Conservation (phyloP, 2,329 filamentous ascomycete species). For the Didymella pomorum region DNA sequence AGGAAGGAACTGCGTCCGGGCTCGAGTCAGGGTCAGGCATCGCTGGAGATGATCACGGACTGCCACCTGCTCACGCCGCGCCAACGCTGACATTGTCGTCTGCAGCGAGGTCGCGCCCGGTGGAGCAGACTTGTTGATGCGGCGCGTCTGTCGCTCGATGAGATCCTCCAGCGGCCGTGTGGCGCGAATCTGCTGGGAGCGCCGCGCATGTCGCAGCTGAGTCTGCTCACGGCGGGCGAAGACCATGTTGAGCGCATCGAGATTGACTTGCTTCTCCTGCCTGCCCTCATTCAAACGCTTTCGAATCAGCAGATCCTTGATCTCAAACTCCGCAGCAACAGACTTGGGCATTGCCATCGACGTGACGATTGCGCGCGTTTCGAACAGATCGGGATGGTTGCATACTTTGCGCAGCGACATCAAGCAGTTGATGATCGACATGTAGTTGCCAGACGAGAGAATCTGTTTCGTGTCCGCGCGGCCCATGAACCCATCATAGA, state of each 20-base stretch:
- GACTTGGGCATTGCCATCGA: slow-evolving; percentile 92
- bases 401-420: slow-evolving; percentile 98
- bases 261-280: slow-evolving; percentile 70
- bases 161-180: slow-evolving; percentile 74
- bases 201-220: slow-evolving; percentile 61
- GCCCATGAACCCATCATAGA: slow-evolving; percentile 96
- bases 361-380: slow-evolving; percentile 94
- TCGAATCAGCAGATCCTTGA: slow-evolving; percentile 75
- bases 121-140: slow-evolving; percentile 59
- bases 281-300: slow-evolving; percentile 68
- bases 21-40: slow-evolving; percentile 79
- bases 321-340: slow-evolving; percentile 75
- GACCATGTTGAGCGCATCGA: slow-evolving; percentile 81
- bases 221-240: slow-evolving; percentile 72
- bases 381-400: slow-evolving; percentile 96
- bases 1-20: slow-evolving; percentile 80
- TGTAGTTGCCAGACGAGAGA: slow-evolving; percentile 89
- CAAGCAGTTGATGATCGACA: slow-evolving; percentile 97
- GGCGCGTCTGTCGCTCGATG: slow-evolving; percentile 72
- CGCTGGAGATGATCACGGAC: slow-evolving; percentile 77
- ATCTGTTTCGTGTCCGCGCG: slow-evolving; percentile 89
- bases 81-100: slow-evolving; percentile 73
- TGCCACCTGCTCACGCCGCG: slow-evolving; percentile 73
- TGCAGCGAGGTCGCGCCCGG: slow-evolving; percentile 68
- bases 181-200: slow-evolving; percentile 62